Percentiles rank a stretch among this genome's conserved stretches.
Conservation (phyloP, 1,284 basidiomycete species). For the Fomitopsis pinicola region DNA sequence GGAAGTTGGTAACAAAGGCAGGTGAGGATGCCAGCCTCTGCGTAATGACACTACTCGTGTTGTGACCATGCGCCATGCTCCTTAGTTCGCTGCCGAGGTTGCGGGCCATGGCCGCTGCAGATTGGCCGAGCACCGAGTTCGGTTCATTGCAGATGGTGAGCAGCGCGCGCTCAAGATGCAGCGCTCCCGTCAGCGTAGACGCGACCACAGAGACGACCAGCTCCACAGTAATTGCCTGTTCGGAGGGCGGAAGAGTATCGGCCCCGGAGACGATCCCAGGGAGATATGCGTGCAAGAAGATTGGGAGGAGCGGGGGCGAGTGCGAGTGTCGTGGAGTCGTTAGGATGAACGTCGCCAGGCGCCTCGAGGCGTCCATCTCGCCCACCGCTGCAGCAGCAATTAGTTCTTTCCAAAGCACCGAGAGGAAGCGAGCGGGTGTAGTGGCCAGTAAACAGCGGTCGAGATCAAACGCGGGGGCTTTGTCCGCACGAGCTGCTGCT, state of each 20-base stretch:
- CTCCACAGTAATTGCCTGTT: slow-evolving; percentile 54
- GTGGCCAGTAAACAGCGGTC: slow-evolving; percentile 53
- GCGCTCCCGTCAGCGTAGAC: slow-evolving; percentile 56
- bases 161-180: slow-evolving; percentile 67
- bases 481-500: slow-evolving; percentile 48
- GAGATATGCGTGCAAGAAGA: slow-evolving; percentile 62
- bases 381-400: slow-evolving; percentile 44
- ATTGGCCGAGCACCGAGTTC: slow-evolving; percentile 49
- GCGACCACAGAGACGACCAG: slow-evolving; percentile 58
- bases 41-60: slow-evolving; percentile 45
- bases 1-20: slow-evolving; percentile 69
- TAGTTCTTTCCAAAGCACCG: slow-evolving; percentile 60
- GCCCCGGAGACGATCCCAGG: slow-evolving; percentile 54
- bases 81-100: slow-evolving; percentile 56
- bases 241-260: slow-evolving; percentile 38
- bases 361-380: slow-evolving; percentile 53
- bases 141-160: slow-evolving; percentile 47
- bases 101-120: slow-evolving; percentile 57
- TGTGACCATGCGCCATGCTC: slow-evolving; percentile 41
- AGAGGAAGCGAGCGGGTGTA: slow-evolving; percentile 56
- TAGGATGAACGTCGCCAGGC: slow-evolving; percentile 62
- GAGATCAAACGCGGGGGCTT: slow-evolving; percentile 59
- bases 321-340: slow-evolving; percentile 46
- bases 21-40: slow-evolving; percentile 58
- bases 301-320: slow-evolving; percentile 61